Conservation (phyloP, 2,329 filamentous ascomycete species). For the Diplodia intermedia region DNA sequence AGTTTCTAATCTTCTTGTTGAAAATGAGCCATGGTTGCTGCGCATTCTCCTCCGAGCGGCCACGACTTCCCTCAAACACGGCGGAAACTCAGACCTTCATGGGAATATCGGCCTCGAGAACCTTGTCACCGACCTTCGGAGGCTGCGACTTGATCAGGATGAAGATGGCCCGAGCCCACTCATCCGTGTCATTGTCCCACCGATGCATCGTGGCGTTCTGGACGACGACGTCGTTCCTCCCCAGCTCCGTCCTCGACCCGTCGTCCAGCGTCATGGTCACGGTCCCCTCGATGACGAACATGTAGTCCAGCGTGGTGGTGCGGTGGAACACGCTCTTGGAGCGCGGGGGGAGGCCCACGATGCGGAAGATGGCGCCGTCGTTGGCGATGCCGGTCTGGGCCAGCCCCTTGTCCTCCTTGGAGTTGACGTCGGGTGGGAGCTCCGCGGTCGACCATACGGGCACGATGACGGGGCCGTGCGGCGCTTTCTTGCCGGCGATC, state of each 20-base stretch:
- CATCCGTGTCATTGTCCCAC: constrained; percentile 23
- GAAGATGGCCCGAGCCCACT: constrained; percentile 12
- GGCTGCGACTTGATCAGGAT: constrained; percentile 19
- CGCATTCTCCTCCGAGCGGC: neutral
- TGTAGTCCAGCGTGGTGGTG: constrained; percentile 5
- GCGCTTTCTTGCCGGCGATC: constrained; percentile 7
- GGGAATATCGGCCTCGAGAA: constrained; percentile 15
- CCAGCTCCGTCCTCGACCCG: constrained; percentile 9
- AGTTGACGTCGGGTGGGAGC: constrained; percentile 19
- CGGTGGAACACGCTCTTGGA: constrained; percentile 20
- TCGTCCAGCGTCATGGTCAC: constrained; percentile 19
- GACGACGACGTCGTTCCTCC: constrained; percentile 19
- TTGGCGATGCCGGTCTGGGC: constrained; percentile 3
- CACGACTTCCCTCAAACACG: neutral
- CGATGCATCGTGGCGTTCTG: constrained; percentile 19
- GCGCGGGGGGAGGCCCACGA: neutral
- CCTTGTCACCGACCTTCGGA: constrained; percentile 15
- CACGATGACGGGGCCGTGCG: neutral
- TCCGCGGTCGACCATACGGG: constrained; percentile 14
- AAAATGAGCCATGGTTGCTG: neutral
- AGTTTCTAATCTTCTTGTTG: neutral
- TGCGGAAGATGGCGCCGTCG: neutral
- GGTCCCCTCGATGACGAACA: constrained; percentile 21
- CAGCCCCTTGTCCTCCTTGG: neutral
- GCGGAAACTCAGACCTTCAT: constrained; percentile 2